Percentiles rank a stretch among this genome's conserved stretches.
phyloP scores from a whole-genome alignment of 768 basidiomycete genomes.

The Peribolospora kevripleyi region DNA sequence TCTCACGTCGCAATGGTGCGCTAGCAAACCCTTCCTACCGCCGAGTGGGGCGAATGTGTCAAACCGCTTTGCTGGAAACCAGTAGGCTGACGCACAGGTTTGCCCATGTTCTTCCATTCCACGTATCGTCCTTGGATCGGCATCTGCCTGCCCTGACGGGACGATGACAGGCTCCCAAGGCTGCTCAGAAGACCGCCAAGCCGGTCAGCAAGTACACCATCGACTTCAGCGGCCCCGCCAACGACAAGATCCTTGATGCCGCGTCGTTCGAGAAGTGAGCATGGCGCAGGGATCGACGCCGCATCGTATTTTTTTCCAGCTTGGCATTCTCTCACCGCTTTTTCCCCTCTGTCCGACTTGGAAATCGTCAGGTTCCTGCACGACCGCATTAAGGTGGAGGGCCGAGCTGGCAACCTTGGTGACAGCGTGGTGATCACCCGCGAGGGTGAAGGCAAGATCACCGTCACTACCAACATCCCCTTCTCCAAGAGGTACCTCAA shows the following conservation, averaged over 20 bases:
- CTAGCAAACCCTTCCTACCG: too few relatives aligned
- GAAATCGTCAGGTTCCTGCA: constrained; percentile 30
- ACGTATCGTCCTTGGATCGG: not conserved
- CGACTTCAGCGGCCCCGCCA: constrained; percentile 63
- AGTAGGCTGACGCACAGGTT: too few relatives aligned
- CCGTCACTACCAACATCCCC: constrained; percentile 58
- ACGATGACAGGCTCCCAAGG: constrained; percentile 20
- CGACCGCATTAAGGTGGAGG: constrained; percentile 80
- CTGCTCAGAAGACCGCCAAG: constrained; percentile 27
- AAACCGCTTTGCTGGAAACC: too few relatives aligned
- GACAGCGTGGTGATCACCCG: constrained; percentile 67
- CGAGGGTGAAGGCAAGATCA: constrained; percentile 73
- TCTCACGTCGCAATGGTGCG: too few relatives aligned
- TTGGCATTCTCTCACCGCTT: not conserved
- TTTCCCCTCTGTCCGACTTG: not conserved
- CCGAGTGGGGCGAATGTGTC: too few relatives aligned
- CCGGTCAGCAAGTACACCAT: constrained; percentile 43
- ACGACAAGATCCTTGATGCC: constrained; percentile 22
- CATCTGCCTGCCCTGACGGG: constrained; percentile 1
- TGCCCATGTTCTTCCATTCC: too few relatives aligned
- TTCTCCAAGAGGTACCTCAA: constrained; percentile 82
- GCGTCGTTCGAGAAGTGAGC: constrained; percentile 15
- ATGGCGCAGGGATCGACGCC: not conserved
- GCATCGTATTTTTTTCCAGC: not conserved
- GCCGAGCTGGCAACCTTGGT: constrained; percentile 72